Evolutionary conservation across 257 asterid genomes (phyloP).

Genomic region (Rubia yunnanensis): DNA sequence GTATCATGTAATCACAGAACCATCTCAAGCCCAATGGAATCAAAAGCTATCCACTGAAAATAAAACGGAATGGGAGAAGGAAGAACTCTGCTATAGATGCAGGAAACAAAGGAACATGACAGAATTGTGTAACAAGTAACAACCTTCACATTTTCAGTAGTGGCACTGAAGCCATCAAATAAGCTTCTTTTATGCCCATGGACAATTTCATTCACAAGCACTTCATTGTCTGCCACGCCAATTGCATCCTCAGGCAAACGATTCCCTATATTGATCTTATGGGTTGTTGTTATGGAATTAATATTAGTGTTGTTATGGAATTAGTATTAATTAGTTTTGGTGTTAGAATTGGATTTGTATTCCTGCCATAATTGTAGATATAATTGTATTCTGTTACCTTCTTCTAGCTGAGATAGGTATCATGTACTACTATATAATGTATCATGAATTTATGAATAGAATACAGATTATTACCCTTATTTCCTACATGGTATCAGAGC

Average conservation of each 20-base stretch:
- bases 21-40: background rate
- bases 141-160: slow-evolving; percentile 40
- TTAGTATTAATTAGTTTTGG: too few species aligned
- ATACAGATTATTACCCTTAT: too few species aligned
- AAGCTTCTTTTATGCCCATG: slow-evolving; percentile 50
- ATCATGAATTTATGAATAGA: too few species aligned
- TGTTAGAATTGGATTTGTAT: too few species aligned
- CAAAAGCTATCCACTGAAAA: background rate
- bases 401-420: too few species aligned
- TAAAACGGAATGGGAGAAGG: background rate
- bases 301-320: too few species aligned
- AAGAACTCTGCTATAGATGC: background rate
- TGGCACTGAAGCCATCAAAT: slow-evolving; percentile 25
- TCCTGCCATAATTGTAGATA: too few species aligned
- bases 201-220: slow-evolving; percentile 67
- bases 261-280: slow-evolving; percentile 29
- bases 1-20: background rate
- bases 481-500: too few species aligned
- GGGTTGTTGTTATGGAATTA: too few species aligned
- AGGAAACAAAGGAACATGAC: background rate
- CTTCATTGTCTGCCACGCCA: slow-evolving; percentile 40
- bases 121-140: slow-evolving; percentile 9
- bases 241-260: background rate
- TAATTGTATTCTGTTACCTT: too few species aligned
- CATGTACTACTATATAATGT: too few species aligned